phyloP scores from a whole-genome alignment of 192 early-diverging fungal species.

The Podila minutissima region DNA sequence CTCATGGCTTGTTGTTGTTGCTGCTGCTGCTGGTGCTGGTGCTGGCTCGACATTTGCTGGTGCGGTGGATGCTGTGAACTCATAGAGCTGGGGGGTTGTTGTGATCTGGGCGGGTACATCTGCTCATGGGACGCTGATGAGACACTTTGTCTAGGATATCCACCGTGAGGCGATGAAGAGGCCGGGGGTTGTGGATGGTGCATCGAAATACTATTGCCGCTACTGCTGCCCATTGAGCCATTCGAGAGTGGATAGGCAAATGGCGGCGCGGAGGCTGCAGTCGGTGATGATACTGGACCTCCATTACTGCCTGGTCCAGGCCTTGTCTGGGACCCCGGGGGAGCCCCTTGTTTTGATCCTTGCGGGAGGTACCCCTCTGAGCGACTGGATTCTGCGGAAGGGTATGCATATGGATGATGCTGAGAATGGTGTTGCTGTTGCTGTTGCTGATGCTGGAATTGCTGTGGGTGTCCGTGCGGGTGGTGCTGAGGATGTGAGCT shows the following conservation, averaged over 20 bases:
- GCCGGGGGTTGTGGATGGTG: too few species aligned
- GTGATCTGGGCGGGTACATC: background rate
- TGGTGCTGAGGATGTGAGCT: slow-evolving; percentile 1
- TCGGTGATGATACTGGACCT: background rate
- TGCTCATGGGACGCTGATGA: background rate
- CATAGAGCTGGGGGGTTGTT: background rate
- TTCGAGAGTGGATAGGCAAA: background rate
- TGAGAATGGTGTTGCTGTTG: background rate
- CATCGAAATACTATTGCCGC: background rate
- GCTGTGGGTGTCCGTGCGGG: background rate
- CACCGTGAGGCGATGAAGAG: too few species aligned
- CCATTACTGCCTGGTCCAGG: background rate
- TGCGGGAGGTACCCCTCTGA: background rate
- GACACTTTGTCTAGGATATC: background rate
- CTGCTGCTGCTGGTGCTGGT: background rate
- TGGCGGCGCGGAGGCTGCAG: background rate
- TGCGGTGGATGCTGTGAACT: background rate
- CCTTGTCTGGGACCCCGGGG: background rate
- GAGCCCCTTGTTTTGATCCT: background rate
- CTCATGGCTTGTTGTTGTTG: background rate
- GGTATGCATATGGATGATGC: background rate
- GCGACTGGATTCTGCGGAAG: background rate
- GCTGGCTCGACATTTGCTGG: background rate
- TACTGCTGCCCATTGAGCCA: background rate
- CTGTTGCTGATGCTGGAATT: background rate